Evolutionary conservation across 2,329 filamentous ascomycete genomes (phyloP).

Genomic region (Neurospora crassa): DNA sequence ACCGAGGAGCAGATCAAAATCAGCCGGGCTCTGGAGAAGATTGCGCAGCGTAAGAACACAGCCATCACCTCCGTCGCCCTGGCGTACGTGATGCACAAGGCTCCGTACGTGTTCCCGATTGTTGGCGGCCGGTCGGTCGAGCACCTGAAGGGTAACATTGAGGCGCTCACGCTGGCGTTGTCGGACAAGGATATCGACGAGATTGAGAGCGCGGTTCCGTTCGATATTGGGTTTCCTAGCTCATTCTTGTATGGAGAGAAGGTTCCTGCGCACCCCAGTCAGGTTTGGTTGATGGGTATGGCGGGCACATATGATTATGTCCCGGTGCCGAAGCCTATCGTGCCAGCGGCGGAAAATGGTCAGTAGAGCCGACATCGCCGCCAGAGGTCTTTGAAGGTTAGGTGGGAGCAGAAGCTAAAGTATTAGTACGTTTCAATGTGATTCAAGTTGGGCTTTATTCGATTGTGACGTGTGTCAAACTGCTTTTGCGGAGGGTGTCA

Average conservation of each 20-base stretch:
- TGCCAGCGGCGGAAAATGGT: slow-evolving; percentile 26
- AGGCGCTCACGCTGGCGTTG: slow-evolving; percentile 53
- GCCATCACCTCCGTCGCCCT: slow-evolving; percentile 45
- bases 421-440: neutral
- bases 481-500: neutral
- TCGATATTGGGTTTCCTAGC: slow-evolving; percentile 59
- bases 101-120: slow-evolving; percentile 64
- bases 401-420: neutral
- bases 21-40: slow-evolving; percentile 36
- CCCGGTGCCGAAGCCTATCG: slow-evolving; percentile 31
- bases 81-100: slow-evolving; percentile 65
- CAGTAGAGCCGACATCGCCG: slow-evolving; percentile 29
- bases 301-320: slow-evolving; percentile 44
- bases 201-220: slow-evolving; percentile 52
- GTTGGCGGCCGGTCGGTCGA: slow-evolving; percentile 60
- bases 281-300: slow-evolving; percentile 35
- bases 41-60: slow-evolving; percentile 35
- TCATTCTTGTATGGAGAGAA: slow-evolving; percentile 43
- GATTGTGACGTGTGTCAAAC: neutral
- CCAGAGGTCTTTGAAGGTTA: neutral
- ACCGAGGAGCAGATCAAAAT: slow-evolving; percentile 43
- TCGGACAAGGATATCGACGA: slow-evolving; percentile 52
- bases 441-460: neutral
- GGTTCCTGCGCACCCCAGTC: slow-evolving; percentile 26
- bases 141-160: slow-evolving; percentile 61